Conservation (phyloP, 2,329 filamentous ascomycete species). For the Didymella glomerata region DNA sequence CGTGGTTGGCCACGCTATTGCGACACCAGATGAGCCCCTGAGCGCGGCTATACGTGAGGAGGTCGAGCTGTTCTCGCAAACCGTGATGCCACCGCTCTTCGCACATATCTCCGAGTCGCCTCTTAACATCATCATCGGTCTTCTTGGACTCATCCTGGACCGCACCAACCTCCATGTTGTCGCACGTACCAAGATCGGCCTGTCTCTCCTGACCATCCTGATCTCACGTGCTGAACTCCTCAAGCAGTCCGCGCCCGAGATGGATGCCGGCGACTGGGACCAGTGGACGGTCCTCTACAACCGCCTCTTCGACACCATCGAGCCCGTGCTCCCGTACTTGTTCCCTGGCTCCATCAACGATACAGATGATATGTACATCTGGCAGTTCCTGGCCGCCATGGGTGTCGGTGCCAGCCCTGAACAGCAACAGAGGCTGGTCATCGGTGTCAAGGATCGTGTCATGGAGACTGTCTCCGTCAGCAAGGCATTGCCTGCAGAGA, state of each 20-base stretch:
- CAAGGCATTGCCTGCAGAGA: conserved; percentile 86
- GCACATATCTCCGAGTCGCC: conserved; percentile 90
- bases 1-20: conserved; percentile 82
- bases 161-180: conserved; percentile 86
- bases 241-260: conserved; percentile 78
- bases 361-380: conserved; percentile 94
- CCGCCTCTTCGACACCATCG: conserved; percentile 83
- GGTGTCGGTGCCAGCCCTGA: conserved; percentile 92
- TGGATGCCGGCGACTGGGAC: conserved; percentile 71
- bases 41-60: conserved; percentile 80
- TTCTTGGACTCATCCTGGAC: conserved; percentile 83
- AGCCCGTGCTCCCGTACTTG: conserved; percentile 81
- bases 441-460: conserved; percentile 96
- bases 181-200: conserved; percentile 84
- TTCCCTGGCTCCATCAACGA: conserved; percentile 93
- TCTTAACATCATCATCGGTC: conserved; percentile 87
- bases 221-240: conserved; percentile 92
- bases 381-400: conserved; percentile 96
- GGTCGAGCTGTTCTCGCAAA: conserved; percentile 86
- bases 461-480: conserved; percentile 92
- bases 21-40: conserved; percentile 75
- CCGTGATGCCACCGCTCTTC: conserved; percentile 90
- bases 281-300: conserved; percentile 88
- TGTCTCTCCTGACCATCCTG: conserved; percentile 91
- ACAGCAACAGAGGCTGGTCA: conserved; percentile 91